Conservation (phyloP, 257 asterid genomes). For the Nicotiana obtusifolia region DNA sequence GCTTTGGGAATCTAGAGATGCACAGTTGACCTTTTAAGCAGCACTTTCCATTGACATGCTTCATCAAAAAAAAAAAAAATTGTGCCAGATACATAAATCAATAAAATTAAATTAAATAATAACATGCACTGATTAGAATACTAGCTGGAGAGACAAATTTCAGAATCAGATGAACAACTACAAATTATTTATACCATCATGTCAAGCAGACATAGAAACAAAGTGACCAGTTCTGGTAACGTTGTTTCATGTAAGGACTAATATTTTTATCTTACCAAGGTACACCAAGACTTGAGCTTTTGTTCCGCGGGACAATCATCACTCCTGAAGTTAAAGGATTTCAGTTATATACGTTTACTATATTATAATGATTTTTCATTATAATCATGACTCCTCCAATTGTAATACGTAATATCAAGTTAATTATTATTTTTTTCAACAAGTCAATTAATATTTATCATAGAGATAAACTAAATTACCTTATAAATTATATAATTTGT, state of each 20-base stretch:
- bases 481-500: too few species aligned
- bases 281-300: not conserved
- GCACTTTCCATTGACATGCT: not conserved
- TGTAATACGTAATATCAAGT: too few species aligned
- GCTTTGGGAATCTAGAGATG: not conserved
- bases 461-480: too few species aligned
- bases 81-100: not conserved
- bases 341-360: too few species aligned
- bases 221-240: conserved; percentile 23
- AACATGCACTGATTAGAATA: not conserved
- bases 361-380: too few species aligned
- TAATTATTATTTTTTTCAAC: too few species aligned
- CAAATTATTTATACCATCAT: conserved; percentile 13
- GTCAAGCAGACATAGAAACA: conserved; percentile 41
- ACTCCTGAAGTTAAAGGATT: not conserved
- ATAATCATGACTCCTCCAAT: too few species aligned
- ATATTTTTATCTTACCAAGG: conserved; percentile 19
- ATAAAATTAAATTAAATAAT: not conserved
- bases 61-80: not conserved
- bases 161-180: conserved; percentile 19
- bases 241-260: not conserved
- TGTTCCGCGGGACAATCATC: not conserved
- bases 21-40: not conserved
- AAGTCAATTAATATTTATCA: too few species aligned
- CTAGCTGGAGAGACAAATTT: conserved; percentile 22